Base-by-base conservation (phyloP, 2,329 filamentous ascomycete genomes). In the Scorias spongiosa region DNA sequence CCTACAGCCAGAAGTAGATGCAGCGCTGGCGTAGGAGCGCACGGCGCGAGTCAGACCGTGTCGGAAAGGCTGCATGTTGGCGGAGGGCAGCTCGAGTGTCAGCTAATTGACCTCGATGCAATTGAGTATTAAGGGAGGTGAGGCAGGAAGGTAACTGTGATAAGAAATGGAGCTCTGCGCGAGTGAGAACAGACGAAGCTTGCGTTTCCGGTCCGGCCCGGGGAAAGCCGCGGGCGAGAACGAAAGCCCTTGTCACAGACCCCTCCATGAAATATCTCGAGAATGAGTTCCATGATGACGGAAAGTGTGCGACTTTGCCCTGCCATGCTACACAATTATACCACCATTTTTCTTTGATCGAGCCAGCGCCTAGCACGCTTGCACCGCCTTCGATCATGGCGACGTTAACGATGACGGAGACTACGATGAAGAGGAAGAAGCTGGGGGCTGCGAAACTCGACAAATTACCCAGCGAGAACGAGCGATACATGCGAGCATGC, bases 401-500 rank as follows among this genome's bases (percentile, higher is more conserved):
- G 51, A 80, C 76, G 36, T 70, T 76, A 59, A 75, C 72, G 44
- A 64, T 72, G 47, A 60, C 62, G 53, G 68, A 70, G 53, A 59
- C 60, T 51, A 60, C 74, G 28, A 72, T 78, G 54, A 91, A 85
- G 64, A 81, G 76, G 56, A 44, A 41, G 41, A 50, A 52, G 15
- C 51, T 59, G 15, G 46, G 46, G 9, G 52, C 54, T 7, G 48
- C 53, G 26, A 49, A 57, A 45, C 45, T 54, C 36, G 68, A 75
- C 53, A 85, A 88, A 54, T 73, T 94, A 10, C 76, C 86, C 2
- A 85, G 91, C 20, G 91, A 98, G 66, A 94, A 88, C 65, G 91
- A 98, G 67, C 80, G 91, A 42, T 95, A 84, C 63, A 76, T 96
- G 63, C 78, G 87, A 62, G 91, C 87, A 55, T 98, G 93, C 64